Percentiles rank a stretch among this genome's conserved stretches.
Evolutionary conservation across 345 rosid species (phyloP).

Genomic region (Diplotaxis tenuifolia): DNA sequence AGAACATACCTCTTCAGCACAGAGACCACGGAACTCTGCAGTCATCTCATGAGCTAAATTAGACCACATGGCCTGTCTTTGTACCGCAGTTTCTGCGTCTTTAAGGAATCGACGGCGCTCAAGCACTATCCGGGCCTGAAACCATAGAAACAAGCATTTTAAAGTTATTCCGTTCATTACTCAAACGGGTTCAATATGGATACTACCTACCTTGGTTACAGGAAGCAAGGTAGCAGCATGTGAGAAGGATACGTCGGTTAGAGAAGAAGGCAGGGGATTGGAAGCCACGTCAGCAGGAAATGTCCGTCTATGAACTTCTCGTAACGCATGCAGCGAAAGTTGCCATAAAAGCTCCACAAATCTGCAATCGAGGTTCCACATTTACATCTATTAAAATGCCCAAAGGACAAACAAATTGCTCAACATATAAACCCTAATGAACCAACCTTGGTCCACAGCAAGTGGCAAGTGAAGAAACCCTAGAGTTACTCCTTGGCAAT

Average conservation of each 20-base stretch:
- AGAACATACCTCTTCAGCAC: conserved; percentile 88
- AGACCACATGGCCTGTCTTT: conserved; percentile 98
- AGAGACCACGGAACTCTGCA: conserved; percentile 97
- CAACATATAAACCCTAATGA: no score
- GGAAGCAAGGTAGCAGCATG: conserved; percentile 98
- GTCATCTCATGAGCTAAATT: conserved; percentile 99
- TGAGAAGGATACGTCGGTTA: conserved; percentile 96
- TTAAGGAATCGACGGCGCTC: conserved; percentile 90
- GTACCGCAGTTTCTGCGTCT: conserved; percentile 92
- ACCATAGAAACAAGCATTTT: background rate
- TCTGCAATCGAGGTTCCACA: conserved; percentile 48
- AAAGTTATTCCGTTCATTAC: background rate
- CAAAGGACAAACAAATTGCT: no score
- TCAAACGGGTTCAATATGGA: conserved; percentile 1
- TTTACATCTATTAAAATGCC: background rate
- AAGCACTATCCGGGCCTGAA: conserved; percentile 91
- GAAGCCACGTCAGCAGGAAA: conserved; percentile 84
- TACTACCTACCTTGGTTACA: conserved; percentile 86
- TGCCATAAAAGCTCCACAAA: conserved; percentile 99
- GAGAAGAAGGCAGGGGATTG: conserved; percentile 84
- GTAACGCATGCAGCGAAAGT: conserved; percentile 92
- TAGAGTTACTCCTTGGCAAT: conserved; percentile 93
- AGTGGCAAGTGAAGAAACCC: conserved; percentile 99
- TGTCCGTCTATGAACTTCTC: conserved; percentile 94
- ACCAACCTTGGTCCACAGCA: conserved; percentile 94